These are phyloP conservation scores for Umbelopsis sp. DNA, from an alignment of 371 early-diverging fungal species.

Conservation along the genomic window DNA sequence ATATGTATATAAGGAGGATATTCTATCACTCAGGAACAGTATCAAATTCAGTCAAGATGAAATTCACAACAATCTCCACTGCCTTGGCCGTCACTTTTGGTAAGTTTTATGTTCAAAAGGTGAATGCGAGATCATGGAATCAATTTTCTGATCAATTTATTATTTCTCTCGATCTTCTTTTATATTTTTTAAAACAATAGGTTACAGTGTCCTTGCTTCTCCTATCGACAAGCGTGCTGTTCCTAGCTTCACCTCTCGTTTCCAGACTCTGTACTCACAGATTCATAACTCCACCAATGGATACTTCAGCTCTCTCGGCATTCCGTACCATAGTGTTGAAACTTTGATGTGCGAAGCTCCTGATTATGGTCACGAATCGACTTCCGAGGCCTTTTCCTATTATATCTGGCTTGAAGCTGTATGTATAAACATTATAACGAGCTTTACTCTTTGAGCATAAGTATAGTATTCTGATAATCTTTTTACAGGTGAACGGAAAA, in stretches of 20 bases:
- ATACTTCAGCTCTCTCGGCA: conserved; percentile 5
- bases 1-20: neutral
- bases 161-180: neutral
- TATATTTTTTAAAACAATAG: neutral
- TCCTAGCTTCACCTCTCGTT: neutral
- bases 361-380: conserved; percentile 1
- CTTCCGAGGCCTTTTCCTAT: neutral
- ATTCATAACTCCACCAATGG: neutral
- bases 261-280: conserved; percentile 1
- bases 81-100: neutral
- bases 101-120: neutral
- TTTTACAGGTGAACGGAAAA: neutral
- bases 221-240: neutral
- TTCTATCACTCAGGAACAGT: neutral
- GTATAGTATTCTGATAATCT: neutral
- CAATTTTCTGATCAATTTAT: neutral
- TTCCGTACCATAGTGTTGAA: neutral
- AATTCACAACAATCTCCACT: neutral
- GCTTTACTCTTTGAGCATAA: neutral
- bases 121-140: neutral
- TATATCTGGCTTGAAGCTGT: conserved; percentile 5
- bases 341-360: conserved; percentile 5
- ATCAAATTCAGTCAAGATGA: conserved; percentile 4
- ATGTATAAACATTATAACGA: neutral
- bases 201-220: neutral